Base-by-base conservation (phyloP, 1,284 basidiomycete genomes). In the Chiua sp. region DNA sequence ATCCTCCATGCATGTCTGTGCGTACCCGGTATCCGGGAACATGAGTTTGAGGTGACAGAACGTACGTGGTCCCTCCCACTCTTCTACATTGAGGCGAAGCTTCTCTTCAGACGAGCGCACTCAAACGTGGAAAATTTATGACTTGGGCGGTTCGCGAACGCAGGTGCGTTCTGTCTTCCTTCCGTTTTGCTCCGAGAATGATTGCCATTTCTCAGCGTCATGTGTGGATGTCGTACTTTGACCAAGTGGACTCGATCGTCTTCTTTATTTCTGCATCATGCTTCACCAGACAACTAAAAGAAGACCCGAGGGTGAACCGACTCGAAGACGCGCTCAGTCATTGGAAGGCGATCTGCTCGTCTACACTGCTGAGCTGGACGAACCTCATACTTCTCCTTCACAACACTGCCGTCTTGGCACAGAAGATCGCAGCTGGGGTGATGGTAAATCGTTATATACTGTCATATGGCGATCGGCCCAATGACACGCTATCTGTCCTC, bases 1-100 rank as follows among this genome's bases (percentile, higher is more conserved):
- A 95, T 98, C 67, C 81, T 98, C 10, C 87, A 94, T 50, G 95
- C 94, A 4, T 87, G 97, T 68, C 86, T 98, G 65, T 98, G 98
- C 78, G 98, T 96, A 4, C 87, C 96, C 6, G 95, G 85, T 42
- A 81, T 87, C n/a, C 84, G 85, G 26, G 86, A 87, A 61, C 79
- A 87, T 59, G 80, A 82, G 1, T 79, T 87, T 56, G 76, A 73
- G 47, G 68, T 86, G 35, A 77, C 79, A 63, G 77, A 80, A 55
- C 80, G 83, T 81, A 63, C 60, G 69, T 64, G 4, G 6, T 13
- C 15, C 16, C 11, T 46, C 26, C 22, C 48, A 32, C 52, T n/a
- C n/a, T n/a, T 47, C 32, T 57, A 35, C 20, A 23, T 51, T 46
- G 26, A 23, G 30, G 7, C 12, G 22, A 49, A 33, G 23, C 37